Percentiles rank a stretch among this genome's conserved stretches.
These are phyloP conservation scores for Yamadazyma diddensiae DNA, from an alignment of 1,139 yeast species.

Conservation along the genomic window DNA sequence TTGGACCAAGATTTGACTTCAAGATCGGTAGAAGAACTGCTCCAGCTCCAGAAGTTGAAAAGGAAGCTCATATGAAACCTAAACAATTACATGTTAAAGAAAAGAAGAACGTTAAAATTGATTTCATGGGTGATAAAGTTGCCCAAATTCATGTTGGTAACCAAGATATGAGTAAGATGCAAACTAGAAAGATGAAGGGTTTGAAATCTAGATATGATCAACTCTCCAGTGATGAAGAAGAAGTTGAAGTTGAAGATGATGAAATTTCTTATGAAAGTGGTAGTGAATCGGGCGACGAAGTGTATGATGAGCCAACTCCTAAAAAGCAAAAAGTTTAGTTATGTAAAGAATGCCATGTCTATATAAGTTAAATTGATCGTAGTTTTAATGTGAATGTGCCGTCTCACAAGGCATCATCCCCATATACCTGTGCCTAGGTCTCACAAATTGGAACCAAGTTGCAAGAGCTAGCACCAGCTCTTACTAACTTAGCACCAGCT, in stretches of 20 bases:
- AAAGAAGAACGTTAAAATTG: conserved; percentile 87
- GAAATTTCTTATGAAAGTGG: conserved; percentile 25
- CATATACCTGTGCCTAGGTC: too few relatives aligned
- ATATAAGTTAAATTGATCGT: too few relatives aligned
- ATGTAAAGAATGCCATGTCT: too few relatives aligned
- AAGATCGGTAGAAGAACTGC: conserved; percentile 81
- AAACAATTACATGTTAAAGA: conserved; percentile 78
- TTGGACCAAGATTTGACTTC: conserved; percentile 95
- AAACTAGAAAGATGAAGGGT: conserved; percentile 98
- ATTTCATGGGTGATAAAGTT: conserved; percentile 91
- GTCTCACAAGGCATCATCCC: too few relatives aligned
- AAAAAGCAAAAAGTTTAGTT: conserved; percentile 33
- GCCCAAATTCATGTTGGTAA: conserved; percentile 96
- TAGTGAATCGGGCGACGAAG: conserved; percentile 13
- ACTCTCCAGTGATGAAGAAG: conserved; percentile 51
- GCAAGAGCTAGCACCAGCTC: too few relatives aligned
- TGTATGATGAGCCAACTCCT: conserved; percentile 31
- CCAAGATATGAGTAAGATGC: conserved; percentile 86
- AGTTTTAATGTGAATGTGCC: too few relatives aligned
- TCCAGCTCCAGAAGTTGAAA: conserved; percentile 87
- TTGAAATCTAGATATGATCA: conserved; percentile 85
- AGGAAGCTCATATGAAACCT: conserved; percentile 82
- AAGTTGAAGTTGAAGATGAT: conserved; percentile 30
- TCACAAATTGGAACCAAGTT: too few relatives aligned
- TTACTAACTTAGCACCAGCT: too few relatives aligned